Percentiles rank a stretch among this genome's conserved stretches.
These are phyloP conservation scores for Linum lewisii DNA, from an alignment of 345 rosid genomes.

Conservation along the genomic window DNA sequence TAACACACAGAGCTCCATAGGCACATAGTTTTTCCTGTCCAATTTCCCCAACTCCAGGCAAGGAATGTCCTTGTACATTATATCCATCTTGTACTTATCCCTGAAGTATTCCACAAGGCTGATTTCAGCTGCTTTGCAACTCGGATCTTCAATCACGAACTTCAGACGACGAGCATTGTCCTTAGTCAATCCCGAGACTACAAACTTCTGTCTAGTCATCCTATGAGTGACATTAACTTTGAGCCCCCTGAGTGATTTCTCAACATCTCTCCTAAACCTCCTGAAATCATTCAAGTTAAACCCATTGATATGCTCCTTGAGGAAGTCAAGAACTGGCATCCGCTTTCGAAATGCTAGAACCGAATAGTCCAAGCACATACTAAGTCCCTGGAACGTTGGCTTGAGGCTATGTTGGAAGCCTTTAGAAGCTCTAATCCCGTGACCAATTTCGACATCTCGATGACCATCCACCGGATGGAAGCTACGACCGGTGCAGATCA, in stretches of 20 bases:
- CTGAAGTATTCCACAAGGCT: conserved; percentile 50
- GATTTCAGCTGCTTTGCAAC: conserved; percentile 18
- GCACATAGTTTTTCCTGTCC: conserved; percentile 43
- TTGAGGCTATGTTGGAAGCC: conserved; percentile 75
- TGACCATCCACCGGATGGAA: conserved; percentile 31
- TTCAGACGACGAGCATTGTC: conserved; percentile 23
- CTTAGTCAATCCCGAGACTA: conserved; percentile 40
- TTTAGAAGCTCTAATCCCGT: conserved; percentile 52
- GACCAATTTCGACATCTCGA: conserved; percentile 34
- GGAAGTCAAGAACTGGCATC: conserved; percentile 49
- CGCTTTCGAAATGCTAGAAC: conserved; percentile 60
- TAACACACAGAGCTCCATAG: conserved; percentile 72
- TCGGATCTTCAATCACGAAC: conserved; percentile 39
- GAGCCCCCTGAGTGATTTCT: conserved; percentile 33
- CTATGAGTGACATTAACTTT: conserved; percentile 66
- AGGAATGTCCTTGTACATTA: conserved; percentile 43
- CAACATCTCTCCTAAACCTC: conserved; percentile 25
- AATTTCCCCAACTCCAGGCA: conserved; percentile 58
- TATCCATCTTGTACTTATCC: conserved; percentile 39
- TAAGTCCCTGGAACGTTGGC: conserved; percentile 62
- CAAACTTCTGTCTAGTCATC: conserved; percentile 47
- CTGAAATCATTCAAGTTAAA: conserved; percentile 22
- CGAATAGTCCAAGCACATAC: conserved; percentile 65
- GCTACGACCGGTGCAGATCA: conserved; percentile 57
- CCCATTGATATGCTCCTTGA: conserved; percentile 30